Conservation (phyloP, 768 basidiomycete species). For the Russula abietina region DNA sequence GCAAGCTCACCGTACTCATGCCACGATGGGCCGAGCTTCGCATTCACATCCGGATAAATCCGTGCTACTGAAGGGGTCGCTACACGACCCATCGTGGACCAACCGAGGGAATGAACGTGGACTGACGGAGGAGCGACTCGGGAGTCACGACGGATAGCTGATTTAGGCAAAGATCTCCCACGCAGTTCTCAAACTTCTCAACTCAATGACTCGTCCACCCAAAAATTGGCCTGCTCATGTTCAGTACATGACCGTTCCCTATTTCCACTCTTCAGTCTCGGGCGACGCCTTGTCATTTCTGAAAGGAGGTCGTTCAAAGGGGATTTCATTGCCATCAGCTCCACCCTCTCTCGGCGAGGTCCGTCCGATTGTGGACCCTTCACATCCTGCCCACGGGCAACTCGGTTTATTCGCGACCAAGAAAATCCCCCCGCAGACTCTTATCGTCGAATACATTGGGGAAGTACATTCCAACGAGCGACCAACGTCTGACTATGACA, state of each 20-base stretch:
- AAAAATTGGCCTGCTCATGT: conserved; percentile 50
- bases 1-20: conserved; percentile 80
- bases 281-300: conserved; percentile 32
- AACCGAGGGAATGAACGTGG: conserved; percentile 10
- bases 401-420: conserved; percentile 72
- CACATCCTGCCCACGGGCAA: conserved; percentile 69
- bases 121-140: conserved; percentile 1
- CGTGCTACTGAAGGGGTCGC: conserved; percentile 75
- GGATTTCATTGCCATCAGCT: conserved; percentile 8
- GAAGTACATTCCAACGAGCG: conserved; percentile 78
- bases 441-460: conserved; percentile 77
- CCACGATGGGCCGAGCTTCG: conserved; percentile 83
- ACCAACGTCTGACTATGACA: conserved; percentile 76
- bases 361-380: conserved; percentile 44
- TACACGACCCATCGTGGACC: conserved; percentile 56
- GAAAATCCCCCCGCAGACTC: conserved; percentile 58
- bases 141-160: conserved; percentile 2
- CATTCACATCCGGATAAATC: conserved; percentile 85
- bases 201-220: conserved; percentile 21
- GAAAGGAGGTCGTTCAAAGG: conserved; percentile 1
- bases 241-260: conserved; percentile 46
- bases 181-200: not conserved
- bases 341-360: conserved; percentile 44
- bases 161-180: conserved; percentile 12
- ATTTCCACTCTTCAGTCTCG: conserved; percentile 56